phyloP scores from a whole-genome alignment of 2,329 filamentous ascomycete species.

The Fusarium oligoseptatum region DNA sequence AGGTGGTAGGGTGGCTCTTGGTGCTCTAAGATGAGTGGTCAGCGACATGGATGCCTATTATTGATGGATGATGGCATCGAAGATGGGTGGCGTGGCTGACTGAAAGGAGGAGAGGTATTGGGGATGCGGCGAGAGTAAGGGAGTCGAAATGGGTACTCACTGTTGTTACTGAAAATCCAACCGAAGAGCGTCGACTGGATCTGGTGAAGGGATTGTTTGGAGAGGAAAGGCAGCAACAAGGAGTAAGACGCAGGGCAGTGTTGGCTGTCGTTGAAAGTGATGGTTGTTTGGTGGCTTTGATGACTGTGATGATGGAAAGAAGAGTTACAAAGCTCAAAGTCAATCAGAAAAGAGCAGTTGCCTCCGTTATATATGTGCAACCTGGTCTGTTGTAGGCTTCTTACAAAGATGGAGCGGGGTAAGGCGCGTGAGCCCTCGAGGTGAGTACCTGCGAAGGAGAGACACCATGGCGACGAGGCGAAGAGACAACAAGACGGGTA shows the following conservation, averaged over 20 bases:
- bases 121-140: background rate
- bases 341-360: slow-evolving; percentile 14
- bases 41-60: background rate
- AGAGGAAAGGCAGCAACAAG: background rate
- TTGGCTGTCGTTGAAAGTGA: background rate
- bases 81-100: background rate
- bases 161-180: slow-evolving; percentile 14
- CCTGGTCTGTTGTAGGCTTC: slow-evolving; percentile 20
- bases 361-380: slow-evolving; percentile 35
- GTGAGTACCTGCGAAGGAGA: slow-evolving; percentile 7
- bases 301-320: slow-evolving; percentile 23
- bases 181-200: slow-evolving; percentile 6
- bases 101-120: background rate
- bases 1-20: background rate
- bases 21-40: slow-evolving; percentile 10
- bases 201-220: background rate
- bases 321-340: background rate
- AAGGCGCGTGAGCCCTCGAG: slow-evolving; percentile 41
- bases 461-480: slow-evolving; percentile 21
- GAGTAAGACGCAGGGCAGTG: background rate
- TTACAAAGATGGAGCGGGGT: slow-evolving; percentile 42
- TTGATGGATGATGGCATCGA: background rate
- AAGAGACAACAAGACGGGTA: slow-evolving; percentile 17
- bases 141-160: slow-evolving; percentile 14
- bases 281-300: slow-evolving; percentile 2